Evolutionary conservation across 1,284 basidiomycete species (phyloP), one percentile per base, ranked within the genome.

Genomic region (Puccinia novopanici): DNA sequence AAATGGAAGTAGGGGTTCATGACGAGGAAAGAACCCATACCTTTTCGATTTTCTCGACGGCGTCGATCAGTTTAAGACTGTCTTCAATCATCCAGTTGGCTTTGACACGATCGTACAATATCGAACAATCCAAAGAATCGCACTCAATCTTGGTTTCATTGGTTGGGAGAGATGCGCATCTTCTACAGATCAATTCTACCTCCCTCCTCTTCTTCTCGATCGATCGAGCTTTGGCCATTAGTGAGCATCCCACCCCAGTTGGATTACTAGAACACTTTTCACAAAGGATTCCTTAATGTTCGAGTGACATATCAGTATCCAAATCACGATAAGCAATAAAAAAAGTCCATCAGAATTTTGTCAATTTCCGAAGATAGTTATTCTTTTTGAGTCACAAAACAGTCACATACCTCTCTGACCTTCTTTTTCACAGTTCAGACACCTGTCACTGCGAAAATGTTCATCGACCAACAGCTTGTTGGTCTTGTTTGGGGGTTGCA

Each of bases 121-220:
- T 91, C 0, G 91, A 89, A 84, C 94, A 97, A 84, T 96, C 94
- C 74, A 93, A 87, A 5, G 92, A 93, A 84, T 92, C 90, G 86
- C 94, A 97, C 63, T 88, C 86, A 73, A 91, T 89, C n/a, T 52
- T 48, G 0, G 89, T 87, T 80, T 94, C 93, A 4, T 86, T 87
- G 2, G 87, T 85, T 1, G 90, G 88, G 0, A 88, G 88, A 0
- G 86, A 86, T 0, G 90, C 87, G 84, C 94, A 97, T 0, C 90
- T 89, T 8, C 87, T 87, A 84, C 95, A 97, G 42, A 94, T 87
- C 50, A 76, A 19, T 75, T 82, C 82, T 22, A 84, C 70, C n/a
- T 89, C 87, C 30, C 87, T 84, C 5, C 92, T 84, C 34, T 89
- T 89, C 30, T 86, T 85, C 82, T 94, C 91, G 9, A 89, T 88